Evolutionary conservation across 192 early-diverging fungal genomes (phyloP), one percentile per base, ranked within the genome.

Genomic region (Coemansia sp.): DNA sequence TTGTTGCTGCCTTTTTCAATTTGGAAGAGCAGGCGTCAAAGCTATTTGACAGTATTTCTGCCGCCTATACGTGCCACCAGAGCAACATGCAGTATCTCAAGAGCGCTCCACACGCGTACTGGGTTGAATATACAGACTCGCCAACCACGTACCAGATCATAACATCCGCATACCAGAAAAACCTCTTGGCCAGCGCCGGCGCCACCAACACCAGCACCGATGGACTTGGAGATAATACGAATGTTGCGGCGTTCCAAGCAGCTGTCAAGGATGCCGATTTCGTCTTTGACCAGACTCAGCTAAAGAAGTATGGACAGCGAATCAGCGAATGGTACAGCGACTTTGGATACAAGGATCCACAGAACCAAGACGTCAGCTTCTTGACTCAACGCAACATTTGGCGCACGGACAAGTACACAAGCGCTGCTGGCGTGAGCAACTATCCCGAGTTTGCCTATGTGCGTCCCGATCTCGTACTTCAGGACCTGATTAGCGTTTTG

Each of bases 211-310:
- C 80, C 61, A 84, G 83, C 46, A 80, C 70, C n/a, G 43, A 76
- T 2, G 69, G 76, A 12, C 66, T 52, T 4, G 36, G 29, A 40
- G 64, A 68, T 11, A 82, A 82, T 53, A 68, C 70, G 15, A 77
- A 70, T 43, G 40, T 67, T 29, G 38, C 64, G 1, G 78, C 71
- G 29, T 89, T 93, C 72, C 76, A 86, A 7, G 68, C 65, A 1
- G 87, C 86, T 0, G 73, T 92, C 55, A 52, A 69, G 4, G 68
- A 87, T 46, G 91, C 89, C n/a, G 87, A 88, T 33, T 72, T 87
- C 33, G 65, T 91, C 13, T 85, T 93, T 62, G 91, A 92, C 75
- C 89, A 91, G 77, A 87, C 88, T 2, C 69, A 81, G 43, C 70
- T 81, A 24, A 85, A 65, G 24, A 55, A 69, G 31, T 68, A 73